Percentiles rank a stretch among this genome's conserved stretches.
phyloP scores from a whole-genome alignment of 2,329 filamentous ascomycete genomes.

The Stachybotrys chartarum region DNA sequence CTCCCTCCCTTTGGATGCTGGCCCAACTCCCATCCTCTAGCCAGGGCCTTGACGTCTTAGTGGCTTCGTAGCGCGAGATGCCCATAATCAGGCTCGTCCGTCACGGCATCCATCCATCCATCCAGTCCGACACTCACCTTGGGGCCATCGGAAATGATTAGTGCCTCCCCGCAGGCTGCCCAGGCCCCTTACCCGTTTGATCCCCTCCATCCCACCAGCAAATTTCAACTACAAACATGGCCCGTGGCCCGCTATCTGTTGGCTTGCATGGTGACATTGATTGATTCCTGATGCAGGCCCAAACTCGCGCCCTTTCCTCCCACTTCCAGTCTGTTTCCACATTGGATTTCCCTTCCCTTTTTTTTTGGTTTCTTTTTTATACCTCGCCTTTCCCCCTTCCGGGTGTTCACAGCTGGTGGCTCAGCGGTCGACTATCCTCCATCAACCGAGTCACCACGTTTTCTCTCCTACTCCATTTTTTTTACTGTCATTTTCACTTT shows the following conservation, averaged over 20 bases:
- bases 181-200: no score
- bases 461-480: background rate
- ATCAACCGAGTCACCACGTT: background rate
- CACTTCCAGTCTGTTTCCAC: background rate
- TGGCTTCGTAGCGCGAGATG: background rate
- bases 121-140: background rate
- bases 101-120: background rate
- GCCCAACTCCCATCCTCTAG: background rate
- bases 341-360: background rate
- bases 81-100: background rate
- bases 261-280: background rate
- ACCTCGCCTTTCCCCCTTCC: background rate
- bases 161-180: no score
- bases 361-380: background rate
- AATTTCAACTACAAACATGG: background rate
- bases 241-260: background rate
- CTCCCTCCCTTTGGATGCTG: background rate
- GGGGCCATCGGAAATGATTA: no score
- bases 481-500: no score
- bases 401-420: background rate
- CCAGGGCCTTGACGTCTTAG: background rate
- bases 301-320: background rate
- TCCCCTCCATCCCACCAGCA: background rate
- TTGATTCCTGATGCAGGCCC: background rate
- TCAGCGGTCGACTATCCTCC: background rate